Evolutionary conservation across 2,329 filamentous ascomycete genomes (phyloP).

Genomic region (Lasiodiplodia gonubiensis): DNA sequence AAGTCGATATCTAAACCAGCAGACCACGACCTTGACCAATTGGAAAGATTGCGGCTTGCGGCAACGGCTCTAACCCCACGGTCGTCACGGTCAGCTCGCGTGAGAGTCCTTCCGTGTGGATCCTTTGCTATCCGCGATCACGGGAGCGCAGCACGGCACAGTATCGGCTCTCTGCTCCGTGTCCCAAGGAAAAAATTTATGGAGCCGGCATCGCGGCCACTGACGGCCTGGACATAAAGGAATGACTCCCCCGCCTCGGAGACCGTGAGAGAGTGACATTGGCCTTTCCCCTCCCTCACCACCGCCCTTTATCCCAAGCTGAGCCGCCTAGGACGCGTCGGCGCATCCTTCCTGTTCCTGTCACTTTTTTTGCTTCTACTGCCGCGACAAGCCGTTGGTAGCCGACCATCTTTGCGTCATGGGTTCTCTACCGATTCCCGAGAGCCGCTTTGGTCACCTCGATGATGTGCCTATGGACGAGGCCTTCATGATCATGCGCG

Average conservation of each 20-base stretch:
- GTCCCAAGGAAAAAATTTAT: constrained; percentile 11
- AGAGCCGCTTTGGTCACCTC: constrained; percentile 25
- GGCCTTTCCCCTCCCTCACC: background rate
- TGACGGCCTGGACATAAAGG: constrained; percentile 13
- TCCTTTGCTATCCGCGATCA: constrained; percentile 18
- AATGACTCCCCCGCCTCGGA: background rate
- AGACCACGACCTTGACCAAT: background rate
- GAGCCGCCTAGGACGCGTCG: constrained; percentile 8
- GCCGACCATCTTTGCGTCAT: constrained; percentile 21
- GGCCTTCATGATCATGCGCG: constrained; percentile 28
- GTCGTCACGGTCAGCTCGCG: background rate
- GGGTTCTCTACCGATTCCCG: constrained; percentile 25
- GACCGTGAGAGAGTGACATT: background rate
- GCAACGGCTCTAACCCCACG: background rate
- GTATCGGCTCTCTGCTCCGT: constrained; percentile 3
- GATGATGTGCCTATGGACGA: constrained; percentile 23
- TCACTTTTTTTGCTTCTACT: background rate
- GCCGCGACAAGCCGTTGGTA: constrained; percentile 19
- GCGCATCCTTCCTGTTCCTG: constrained; percentile 7
- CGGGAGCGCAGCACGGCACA: constrained; percentile 15
- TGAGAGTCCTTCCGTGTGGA: constrained; percentile 22
- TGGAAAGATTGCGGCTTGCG: background rate
- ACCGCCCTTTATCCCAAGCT: background rate
- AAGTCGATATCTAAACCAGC: background rate
- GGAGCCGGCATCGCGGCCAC: background rate